Percentiles rank a stretch among this genome's conserved stretches.
phyloP scores from a whole-genome alignment of 306 rosid genomes.

The Cicer cuneatum region DNA sequence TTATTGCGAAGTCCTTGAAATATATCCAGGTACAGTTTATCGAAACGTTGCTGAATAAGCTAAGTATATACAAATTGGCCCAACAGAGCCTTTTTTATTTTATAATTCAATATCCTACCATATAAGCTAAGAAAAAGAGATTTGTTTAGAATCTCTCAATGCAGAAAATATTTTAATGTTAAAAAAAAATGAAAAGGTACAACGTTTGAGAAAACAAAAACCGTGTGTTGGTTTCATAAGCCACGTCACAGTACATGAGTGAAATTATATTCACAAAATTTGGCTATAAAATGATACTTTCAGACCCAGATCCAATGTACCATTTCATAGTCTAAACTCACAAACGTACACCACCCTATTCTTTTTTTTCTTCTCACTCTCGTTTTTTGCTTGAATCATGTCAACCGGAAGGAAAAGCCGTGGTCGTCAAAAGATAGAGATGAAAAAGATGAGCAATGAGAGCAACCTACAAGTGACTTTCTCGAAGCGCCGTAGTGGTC shows the following conservation, averaged over 20 bases:
- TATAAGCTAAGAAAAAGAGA: slow-evolving; percentile 1
- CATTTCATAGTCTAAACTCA: neutral
- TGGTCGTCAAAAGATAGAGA: slow-evolving; percentile 47
- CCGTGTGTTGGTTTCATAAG: too few species aligned
- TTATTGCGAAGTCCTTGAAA: neutral
- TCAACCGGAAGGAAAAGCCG: neutral
- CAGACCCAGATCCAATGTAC: neutral
- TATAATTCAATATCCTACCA: slow-evolving; percentile 8
- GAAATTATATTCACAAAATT: neutral
- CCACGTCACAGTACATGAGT: neutral
- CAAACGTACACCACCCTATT: neutral
- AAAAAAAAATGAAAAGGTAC: neutral
- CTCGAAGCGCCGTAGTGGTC: slow-evolving; percentile 50
- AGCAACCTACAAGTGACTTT: slow-evolving; percentile 51
- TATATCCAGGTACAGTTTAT: neutral
- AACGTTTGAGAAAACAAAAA: neutral
- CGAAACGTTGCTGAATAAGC: neutral
- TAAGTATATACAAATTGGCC: neutral
- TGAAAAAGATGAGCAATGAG: slow-evolving; percentile 50
- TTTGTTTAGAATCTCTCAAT: neutral
- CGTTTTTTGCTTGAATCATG: slow-evolving; percentile 2
- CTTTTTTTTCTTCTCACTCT: too few species aligned
- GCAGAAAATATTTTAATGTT: slow-evolving; percentile 2
- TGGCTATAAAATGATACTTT: slow-evolving; percentile 28
- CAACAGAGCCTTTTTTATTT: neutral